Conservation (phyloP, 768 basidiomycete genomes). For the Holtermannia corniformis region DNA sequence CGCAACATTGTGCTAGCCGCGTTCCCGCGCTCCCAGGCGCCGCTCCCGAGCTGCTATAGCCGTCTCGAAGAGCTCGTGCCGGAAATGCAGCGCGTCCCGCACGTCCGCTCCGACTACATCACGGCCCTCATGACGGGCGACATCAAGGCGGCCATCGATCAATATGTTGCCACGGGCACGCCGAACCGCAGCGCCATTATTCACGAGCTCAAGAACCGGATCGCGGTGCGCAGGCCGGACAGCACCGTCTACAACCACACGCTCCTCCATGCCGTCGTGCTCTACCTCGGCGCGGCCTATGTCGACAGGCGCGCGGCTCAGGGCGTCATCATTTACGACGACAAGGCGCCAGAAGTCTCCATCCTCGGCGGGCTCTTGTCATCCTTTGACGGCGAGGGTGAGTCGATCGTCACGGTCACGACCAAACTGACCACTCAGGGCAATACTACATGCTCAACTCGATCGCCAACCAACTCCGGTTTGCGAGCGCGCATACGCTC, state of each 20-base stretch:
- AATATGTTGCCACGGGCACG: constrained; percentile 56
- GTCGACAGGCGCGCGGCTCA: constrained; percentile 79
- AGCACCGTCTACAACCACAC: constrained; percentile 62
- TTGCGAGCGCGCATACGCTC: constrained; percentile 95
- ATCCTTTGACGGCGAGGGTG: constrained; percentile 85
- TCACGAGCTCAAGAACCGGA: constrained; percentile 64
- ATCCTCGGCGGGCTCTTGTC: constrained; percentile 71
- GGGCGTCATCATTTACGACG: constrained; percentile 68
- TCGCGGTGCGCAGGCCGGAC: constrained; percentile 49
- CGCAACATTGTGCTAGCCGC: constrained; percentile 94
- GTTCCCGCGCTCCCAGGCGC: constrained; percentile 52
- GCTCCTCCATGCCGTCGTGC: constrained; percentile 83
- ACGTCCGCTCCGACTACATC: constrained; percentile 82
- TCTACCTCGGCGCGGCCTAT: constrained; percentile 91
- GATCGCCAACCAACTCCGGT: constrained; percentile 89
- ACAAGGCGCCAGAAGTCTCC: constrained; percentile 73
- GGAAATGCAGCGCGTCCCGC: constrained; percentile 87
- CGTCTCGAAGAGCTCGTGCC: constrained; percentile 51
- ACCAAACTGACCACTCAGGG: constrained; percentile 46
- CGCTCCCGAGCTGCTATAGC: constrained; percentile 54
- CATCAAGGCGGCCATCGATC: constrained; percentile 68
- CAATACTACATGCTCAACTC: constrained; percentile 90
- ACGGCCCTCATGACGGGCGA: constrained; percentile 70
- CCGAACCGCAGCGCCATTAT: constrained; percentile 50
- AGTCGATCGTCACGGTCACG: constrained; percentile 24